Evolutionary conservation across 257 asterid genomes (phyloP).

Genomic region (Fraxinus anomala): DNA sequence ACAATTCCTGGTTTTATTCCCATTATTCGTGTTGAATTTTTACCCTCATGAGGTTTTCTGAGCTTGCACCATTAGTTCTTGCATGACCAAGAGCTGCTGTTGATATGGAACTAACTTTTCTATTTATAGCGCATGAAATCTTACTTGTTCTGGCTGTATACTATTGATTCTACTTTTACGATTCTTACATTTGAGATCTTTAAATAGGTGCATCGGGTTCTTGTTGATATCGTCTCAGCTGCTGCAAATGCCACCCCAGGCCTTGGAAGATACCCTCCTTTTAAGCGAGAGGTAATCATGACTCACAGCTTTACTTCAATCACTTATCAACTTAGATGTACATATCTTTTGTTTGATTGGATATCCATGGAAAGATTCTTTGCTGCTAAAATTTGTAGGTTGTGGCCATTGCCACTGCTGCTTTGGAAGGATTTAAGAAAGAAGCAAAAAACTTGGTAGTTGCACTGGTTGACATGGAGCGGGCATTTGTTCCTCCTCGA

Average conservation of each 20-base stretch:
- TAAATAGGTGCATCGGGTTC: conserved; percentile 85
- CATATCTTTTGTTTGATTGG: too few relatives aligned
- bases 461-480: conserved; percentile 99
- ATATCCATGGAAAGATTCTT: neutral
- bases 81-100: neutral
- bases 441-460: conserved; percentile 94
- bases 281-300: conserved; percentile 80
- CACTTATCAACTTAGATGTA: too few relatives aligned
- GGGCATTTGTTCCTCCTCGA: conserved; percentile 97
- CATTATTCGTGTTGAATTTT: too few relatives aligned
- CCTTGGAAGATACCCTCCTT: conserved; percentile 97
- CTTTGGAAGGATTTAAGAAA: conserved; percentile 86
- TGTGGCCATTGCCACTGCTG: conserved; percentile 77
- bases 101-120: neutral
- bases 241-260: conserved; percentile 97
- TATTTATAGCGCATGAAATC: neutral
- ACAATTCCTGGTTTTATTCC: too few relatives aligned
- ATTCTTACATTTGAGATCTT: conserved; percentile 2
- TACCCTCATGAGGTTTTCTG: neutral
- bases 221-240: conserved; percentile 81
- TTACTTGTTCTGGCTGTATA: neutral
- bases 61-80: neutral
- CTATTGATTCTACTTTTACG: conserved; percentile 6
- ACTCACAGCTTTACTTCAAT: neutral
- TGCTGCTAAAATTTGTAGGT: conserved; percentile 49